Evolutionary conservation across 306 rosid species (phyloP).

Genomic region (Elaeagnus macrophylla): DNA sequence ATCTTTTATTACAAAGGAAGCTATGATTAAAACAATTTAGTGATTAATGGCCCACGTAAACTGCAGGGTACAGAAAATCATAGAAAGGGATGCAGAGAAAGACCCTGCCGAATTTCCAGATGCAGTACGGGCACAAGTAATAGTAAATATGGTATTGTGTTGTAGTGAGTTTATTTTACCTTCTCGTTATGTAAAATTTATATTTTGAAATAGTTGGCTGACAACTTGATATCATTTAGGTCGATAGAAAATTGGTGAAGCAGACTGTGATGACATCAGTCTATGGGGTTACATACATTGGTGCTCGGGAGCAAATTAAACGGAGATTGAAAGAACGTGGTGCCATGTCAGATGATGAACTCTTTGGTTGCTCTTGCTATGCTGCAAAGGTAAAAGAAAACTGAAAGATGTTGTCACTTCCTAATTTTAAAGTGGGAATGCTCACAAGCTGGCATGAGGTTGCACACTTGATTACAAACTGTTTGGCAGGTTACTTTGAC

Average conservation of each 20-base stretch:
- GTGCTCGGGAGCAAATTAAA: constrained; percentile 92
- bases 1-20: neutral
- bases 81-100: constrained; percentile 60
- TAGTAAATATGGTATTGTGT: constrained; percentile 56
- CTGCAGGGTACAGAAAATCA: constrained; percentile 71
- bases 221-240: constrained; percentile 26
- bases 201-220: too few species aligned
- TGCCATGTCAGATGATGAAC: constrained; percentile 50
- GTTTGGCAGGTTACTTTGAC: constrained; percentile 65
- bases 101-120: constrained; percentile 70
- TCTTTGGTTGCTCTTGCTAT: constrained; percentile 74
- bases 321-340: constrained; percentile 78
- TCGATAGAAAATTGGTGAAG: constrained; percentile 94
- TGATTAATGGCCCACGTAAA: constrained; percentile 10
- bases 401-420: neutral
- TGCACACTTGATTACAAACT: neutral
- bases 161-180: neutral
- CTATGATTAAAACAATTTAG: constrained; percentile 11
- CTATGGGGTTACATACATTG: constrained; percentile 89
- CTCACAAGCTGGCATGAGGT: neutral
- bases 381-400: constrained; percentile 63
- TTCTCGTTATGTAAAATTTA: too few species aligned
- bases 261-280: constrained; percentile 99
- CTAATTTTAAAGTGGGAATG: neutral
- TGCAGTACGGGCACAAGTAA: constrained; percentile 50